A percentile compares a stretch with the other conserved stretches of the same genome.
These are phyloP conservation scores for Rhynchosporium graminicola DNA, from an alignment of 2,329 filamentous ascomycete species.

Conservation along the genomic window DNA sequence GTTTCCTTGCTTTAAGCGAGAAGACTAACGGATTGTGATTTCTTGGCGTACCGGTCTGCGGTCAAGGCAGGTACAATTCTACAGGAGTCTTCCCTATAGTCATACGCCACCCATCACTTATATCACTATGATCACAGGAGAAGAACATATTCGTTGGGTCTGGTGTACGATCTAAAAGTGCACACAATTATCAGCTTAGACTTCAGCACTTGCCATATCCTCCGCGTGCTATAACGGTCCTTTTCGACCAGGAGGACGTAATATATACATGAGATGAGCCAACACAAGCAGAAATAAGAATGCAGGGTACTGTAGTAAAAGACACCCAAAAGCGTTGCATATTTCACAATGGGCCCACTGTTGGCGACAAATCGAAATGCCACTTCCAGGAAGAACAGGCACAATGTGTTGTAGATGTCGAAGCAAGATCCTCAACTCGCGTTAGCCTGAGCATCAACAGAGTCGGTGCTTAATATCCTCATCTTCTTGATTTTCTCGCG, in stretches of 20 bases:
- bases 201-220: not conserved
- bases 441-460: constrained; percentile 50
- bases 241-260: not conserved
- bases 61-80: no score
- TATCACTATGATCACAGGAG: not conserved
- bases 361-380: not conserved
- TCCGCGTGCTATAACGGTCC: not conserved
- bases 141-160: not conserved
- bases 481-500: constrained; percentile 57
- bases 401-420: not conserved
- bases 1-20: no score
- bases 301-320: not conserved
- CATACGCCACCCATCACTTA: no score
- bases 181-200: not conserved
- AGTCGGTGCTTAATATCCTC: constrained; percentile 50
- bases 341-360: not conserved
- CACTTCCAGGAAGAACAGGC: not conserved
- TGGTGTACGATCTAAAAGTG: no score
- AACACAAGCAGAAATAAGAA: not conserved
- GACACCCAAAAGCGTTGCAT: not conserved
- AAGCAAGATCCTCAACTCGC: constrained; percentile 41
- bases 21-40: no score
- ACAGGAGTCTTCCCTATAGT: no score
- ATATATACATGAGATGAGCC: not conserved
- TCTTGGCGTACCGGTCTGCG: no score